phyloP scores from a whole-genome alignment of 352 stramenopile species.

The Phytopythium mirpurense region DNA sequence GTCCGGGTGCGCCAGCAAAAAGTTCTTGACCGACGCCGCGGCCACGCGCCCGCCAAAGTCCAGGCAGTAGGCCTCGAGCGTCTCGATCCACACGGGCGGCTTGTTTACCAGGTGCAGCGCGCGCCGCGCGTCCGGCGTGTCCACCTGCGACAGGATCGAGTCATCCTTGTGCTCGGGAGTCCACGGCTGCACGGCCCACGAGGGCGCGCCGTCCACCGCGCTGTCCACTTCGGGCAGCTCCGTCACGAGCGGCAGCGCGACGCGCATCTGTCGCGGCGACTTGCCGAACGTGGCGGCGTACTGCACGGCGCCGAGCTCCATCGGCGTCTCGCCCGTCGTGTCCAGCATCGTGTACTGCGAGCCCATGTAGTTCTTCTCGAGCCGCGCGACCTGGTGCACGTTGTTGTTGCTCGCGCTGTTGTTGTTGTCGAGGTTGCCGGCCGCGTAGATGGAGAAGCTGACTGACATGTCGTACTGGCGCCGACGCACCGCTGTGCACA shows the following conservation, averaged over 20 bases:
- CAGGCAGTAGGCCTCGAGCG: conserved; percentile 80
- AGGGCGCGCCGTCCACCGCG: conserved; percentile 27
- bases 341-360: conserved; percentile 86
- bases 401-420: conserved; percentile 11
- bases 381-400: conserved; percentile 44
- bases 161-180: conserved; percentile 58
- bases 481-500: conserved; percentile 71
- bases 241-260: conserved; percentile 56
- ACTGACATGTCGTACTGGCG: conserved; percentile 87
- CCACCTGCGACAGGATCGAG: conserved; percentile 72
- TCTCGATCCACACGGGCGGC: conserved; percentile 85
- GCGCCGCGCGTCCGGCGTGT: conserved; percentile 52
- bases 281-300: conserved; percentile 84
- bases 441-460: conserved; percentile 67
- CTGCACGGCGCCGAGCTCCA: conserved; percentile 78
- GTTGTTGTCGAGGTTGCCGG: conserved; percentile 38
- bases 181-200: conserved; percentile 60
- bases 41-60: conserved; percentile 84
- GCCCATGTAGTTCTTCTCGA: conserved; percentile 89
- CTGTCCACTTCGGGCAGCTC: conserved; percentile 40
- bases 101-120: conserved; percentile 82
- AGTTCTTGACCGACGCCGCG: conserved; percentile 87
- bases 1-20: conserved; percentile 73
- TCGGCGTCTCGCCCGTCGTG: conserved; percentile 39
- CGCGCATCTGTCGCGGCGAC: conserved; percentile 81